Conservation (phyloP, 179 eudicot species). For the Patellifolia procumbens region DNA sequence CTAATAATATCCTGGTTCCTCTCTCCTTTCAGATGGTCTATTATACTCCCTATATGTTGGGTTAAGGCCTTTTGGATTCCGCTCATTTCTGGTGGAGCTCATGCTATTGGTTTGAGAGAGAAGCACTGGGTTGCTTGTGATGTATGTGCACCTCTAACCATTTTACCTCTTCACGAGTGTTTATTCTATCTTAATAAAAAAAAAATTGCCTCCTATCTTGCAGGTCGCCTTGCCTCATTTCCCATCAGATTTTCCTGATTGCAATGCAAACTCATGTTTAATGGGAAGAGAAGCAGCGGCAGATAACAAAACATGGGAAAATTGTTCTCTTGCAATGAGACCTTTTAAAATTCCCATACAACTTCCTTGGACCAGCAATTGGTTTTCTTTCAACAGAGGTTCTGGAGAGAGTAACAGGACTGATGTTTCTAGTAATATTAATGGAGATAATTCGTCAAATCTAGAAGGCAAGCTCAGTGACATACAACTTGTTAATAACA, state of each 20-base stretch:
- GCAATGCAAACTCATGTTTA: conserved; percentile 51
- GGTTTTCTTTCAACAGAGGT: conserved; percentile 25
- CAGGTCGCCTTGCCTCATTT: conserved; percentile 76
- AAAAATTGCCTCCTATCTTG: conserved; percentile 22
- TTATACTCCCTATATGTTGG: conserved; percentile 86
- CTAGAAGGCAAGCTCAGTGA: conserved; percentile 17
- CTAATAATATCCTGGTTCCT: conserved; percentile 15
- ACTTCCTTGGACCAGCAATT: conserved; percentile 72
- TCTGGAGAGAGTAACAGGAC: conserved; percentile 19
- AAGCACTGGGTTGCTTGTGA: conserved; percentile 85
- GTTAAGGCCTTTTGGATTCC: conserved; percentile 79
- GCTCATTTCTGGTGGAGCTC: conserved; percentile 71
- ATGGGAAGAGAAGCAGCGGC: conserved; percentile 55
- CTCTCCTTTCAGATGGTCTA: conserved; percentile 65
- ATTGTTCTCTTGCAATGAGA: conserved; percentile 53
- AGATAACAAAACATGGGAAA: conserved; percentile 36
- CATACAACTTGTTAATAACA: background rate
- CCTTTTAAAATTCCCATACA: conserved; percentile 56
- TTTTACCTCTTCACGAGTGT: conserved; percentile 1
- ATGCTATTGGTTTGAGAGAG: conserved; percentile 84
- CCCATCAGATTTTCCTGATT: conserved; percentile 90
- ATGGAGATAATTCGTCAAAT: conserved; percentile 16
- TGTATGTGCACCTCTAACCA: conserved; percentile 39
- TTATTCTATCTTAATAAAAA: background rate
- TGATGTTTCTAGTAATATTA: conserved; percentile 20